These are phyloP conservation scores for Knoxdaviesia proteae DNA, from an alignment of 2,329 filamentous ascomycete genomes.

Conservation along the genomic window DNA sequence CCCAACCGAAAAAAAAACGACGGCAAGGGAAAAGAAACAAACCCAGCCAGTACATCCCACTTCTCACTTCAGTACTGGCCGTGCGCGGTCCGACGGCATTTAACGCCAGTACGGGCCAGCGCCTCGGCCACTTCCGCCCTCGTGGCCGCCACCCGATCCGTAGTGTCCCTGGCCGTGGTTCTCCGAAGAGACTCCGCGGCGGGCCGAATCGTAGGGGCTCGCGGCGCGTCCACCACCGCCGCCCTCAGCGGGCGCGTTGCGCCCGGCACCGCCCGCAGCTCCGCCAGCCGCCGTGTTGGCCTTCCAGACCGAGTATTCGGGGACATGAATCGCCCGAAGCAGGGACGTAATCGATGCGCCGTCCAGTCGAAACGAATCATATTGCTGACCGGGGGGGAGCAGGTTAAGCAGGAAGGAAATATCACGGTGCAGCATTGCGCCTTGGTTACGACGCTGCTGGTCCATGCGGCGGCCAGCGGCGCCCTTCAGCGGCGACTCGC, in stretches of 20 bases:
- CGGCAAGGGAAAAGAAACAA: not conserved
- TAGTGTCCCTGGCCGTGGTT: too few species aligned
- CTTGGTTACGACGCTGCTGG: slow-evolving; percentile 46
- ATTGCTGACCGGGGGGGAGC: slow-evolving; percentile 52
- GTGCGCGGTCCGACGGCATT: not conserved
- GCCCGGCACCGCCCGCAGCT: slow-evolving; percentile 21
- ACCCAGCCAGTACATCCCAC: not conserved
- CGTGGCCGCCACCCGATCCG: slow-evolving; percentile 1
- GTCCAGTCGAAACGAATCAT: slow-evolving; percentile 50
- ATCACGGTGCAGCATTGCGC: slow-evolving; percentile 51
- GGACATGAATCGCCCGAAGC: slow-evolving; percentile 46
- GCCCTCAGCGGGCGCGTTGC: slow-evolving; percentile 24
- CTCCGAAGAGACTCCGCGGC: not conserved
- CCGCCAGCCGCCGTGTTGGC: slow-evolving; percentile 12
- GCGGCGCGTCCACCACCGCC: slow-evolving; percentile 18
- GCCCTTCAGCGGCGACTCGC: slow-evolving; percentile 83
- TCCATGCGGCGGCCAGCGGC: slow-evolving; percentile 70
- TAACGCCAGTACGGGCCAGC: too few species aligned
- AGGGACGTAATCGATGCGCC: slow-evolving; percentile 52
- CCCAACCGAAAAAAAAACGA: too few species aligned
- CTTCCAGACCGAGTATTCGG: slow-evolving; percentile 37
- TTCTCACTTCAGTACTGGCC: slow-evolving; percentile 3
- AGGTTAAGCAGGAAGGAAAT: slow-evolving; percentile 47
- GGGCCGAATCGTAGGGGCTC: not conserved
- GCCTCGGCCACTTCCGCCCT: not conserved